Evolutionary conservation across 129 eudicot species (phyloP), one percentile per base, ranked within the genome.

Genomic region (Flaveria linearis): DNA sequence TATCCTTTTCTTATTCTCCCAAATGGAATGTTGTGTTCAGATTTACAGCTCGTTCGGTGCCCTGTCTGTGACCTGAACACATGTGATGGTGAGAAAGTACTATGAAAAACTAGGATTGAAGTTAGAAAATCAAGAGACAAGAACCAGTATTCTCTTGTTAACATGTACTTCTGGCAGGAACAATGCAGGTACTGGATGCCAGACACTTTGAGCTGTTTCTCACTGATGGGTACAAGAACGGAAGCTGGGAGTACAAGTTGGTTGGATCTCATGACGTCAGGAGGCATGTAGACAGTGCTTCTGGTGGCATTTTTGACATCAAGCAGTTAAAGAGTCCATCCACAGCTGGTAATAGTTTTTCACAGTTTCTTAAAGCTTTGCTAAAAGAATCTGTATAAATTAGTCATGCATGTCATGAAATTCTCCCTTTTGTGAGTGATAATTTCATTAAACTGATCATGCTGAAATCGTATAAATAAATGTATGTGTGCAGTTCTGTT

Each of bases 41-140:
- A 94, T 88, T 69, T 94, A 76, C 99, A 94, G 93, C 97, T 94
- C 58, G 97, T 87, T 61, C 90, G 99, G 57, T 94, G 99, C 81
- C 99, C 99, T 51, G 96, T 91, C 64, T 94, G 97, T 69, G 96
- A 94, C 87, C 89, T 89, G 63, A 84, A 89, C 52, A 80, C 99
- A 28, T 94, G 99, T 76, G 99, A 94, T 71, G 99, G 99, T 94
- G 72, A 88, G 92, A 60, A 68, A 49, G 22, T 22, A 74, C 62
- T 65, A 39, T 7, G 1, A 23, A 39, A 73, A 63, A 63, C 45
- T 14, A 47, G 4, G 36, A 28, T 61, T 58, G 78, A 75, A 47
- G 72, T 47, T 63, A 33, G 25, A 71, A 72, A 79, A 33, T 63
- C 30, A 17, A 12, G 15, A 47, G 43, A 61, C 47, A 64, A 71